Percentiles rank a stretch among this genome's conserved stretches.
phyloP scores from a whole-genome alignment of 345 rosid species.

The Pistacia vera region DNA sequence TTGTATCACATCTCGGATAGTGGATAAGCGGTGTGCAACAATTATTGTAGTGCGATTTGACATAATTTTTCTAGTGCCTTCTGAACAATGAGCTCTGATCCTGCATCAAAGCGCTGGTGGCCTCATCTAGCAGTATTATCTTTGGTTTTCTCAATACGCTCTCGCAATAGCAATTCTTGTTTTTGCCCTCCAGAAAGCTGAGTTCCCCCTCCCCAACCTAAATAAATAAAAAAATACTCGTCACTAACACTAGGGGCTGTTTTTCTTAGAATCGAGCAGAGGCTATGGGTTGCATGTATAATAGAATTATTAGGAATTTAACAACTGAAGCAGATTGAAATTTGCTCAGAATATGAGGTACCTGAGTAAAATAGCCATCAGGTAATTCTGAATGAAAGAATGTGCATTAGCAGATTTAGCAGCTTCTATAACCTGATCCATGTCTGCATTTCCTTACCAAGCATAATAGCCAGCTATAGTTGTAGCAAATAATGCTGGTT shows the following conservation, averaged over 20 bases:
- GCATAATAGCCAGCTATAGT: constrained; percentile 58
- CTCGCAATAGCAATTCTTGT: constrained; percentile 90
- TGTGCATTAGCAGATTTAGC: constrained; percentile 86
- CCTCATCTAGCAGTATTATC: constrained; percentile 83
- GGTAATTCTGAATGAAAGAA: constrained; percentile 66
- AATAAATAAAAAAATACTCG: constrained; percentile 13
- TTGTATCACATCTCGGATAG: constrained; percentile 66
- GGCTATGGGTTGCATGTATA: too few relatives aligned
- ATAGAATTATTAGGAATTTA: not conserved
- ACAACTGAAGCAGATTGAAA: not conserved
- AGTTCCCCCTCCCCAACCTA: constrained; percentile 96
- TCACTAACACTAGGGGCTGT: not conserved
- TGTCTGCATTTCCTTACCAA: constrained; percentile 65
- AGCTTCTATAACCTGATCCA: constrained; percentile 57
- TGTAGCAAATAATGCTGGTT: constrained; percentile 84
- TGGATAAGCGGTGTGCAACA: constrained; percentile 75
- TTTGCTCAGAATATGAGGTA: constrained; percentile 10
- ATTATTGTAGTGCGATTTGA: constrained; percentile 65
- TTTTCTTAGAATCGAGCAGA: too few relatives aligned
- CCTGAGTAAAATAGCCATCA: constrained; percentile 75
- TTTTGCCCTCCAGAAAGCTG: constrained; percentile 98
- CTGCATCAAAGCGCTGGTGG: constrained; percentile 88
- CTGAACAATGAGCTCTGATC: constrained; percentile 77
- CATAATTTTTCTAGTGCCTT: constrained; percentile 70
- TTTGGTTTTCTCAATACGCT: constrained; percentile 79